phyloP scores from a whole-genome alignment of 495 filamentous ascomycete species.

The Tuber indicum region DNA sequence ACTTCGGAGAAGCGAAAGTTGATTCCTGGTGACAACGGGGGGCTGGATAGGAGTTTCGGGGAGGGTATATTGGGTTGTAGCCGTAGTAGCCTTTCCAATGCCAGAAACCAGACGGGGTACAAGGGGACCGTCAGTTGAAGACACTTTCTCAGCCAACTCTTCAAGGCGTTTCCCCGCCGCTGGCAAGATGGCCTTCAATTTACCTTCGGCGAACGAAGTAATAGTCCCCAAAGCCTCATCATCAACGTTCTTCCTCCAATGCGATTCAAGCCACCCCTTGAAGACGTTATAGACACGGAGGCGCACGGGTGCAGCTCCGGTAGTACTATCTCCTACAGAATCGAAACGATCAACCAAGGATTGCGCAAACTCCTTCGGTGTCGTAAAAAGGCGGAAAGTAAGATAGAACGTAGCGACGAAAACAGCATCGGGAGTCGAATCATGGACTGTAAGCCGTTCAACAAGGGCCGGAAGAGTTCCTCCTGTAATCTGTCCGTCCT shows the following conservation, averaged over 20 bases:
- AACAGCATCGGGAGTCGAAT: conserved; percentile 83
- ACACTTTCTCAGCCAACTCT: conserved; percentile 77
- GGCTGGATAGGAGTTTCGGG: conserved; percentile 64
- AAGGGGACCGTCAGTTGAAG: conserved; percentile 62
- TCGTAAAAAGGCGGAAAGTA: conserved; percentile 91
- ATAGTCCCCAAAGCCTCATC: conserved; percentile 67
- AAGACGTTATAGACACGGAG: conserved; percentile 92
- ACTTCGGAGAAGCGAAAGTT: conserved; percentile 62
- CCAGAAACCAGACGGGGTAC: conserved; percentile 84
- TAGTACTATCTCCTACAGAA: conserved; percentile 71
- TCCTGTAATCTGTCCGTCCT: conserved; percentile 89
- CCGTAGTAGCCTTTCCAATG: conserved; percentile 77
- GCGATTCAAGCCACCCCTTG: conserved; percentile 94
- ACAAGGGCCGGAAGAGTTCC: conserved; percentile 87
- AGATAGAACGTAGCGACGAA: conserved; percentile 96
- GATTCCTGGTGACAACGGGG: conserved; percentile 66
- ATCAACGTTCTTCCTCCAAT: conserved; percentile 83
- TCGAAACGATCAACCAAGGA: conserved; percentile 84
- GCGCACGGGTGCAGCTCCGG: conserved; percentile 65
- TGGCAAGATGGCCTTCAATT: conserved; percentile 61
- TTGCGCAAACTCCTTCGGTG: conserved; percentile 70
- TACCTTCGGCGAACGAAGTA: conserved; percentile 65
- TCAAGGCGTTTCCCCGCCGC: conserved; percentile 70
- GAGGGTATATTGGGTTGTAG: conserved; percentile 60
- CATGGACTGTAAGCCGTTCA: conserved; percentile 86